Evolutionary conservation across 2,329 filamentous ascomycete genomes (phyloP).

Genomic region (Fusarium falciforme): DNA sequence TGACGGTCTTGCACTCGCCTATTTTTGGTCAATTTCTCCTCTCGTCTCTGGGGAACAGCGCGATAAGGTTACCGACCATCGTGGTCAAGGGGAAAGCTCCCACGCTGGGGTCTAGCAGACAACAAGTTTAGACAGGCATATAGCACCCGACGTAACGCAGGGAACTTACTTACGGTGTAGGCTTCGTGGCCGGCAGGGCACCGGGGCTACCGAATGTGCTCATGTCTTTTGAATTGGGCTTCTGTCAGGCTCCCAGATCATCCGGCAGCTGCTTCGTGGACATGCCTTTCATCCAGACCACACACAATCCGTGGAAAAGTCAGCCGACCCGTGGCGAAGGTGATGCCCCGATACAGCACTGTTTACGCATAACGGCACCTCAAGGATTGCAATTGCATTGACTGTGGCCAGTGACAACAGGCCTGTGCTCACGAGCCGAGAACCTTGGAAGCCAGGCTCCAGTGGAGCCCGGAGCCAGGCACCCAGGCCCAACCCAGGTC

Average conservation of each 20-base stretch:
- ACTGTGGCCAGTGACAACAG: conserved; percentile 38
- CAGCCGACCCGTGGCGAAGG: conserved; percentile 34
- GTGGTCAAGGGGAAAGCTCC: conserved; percentile 93
- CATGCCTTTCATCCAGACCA: conserved; percentile 6
- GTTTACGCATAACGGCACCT: conserved; percentile 28
- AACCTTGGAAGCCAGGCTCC: conserved; percentile 14
- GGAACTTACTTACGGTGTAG: conserved; percentile 71
- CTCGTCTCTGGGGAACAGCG: background rate
- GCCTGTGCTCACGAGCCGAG: conserved; percentile 19
- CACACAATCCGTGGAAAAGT: conserved; percentile 20
- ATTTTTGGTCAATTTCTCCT: conserved; percentile 17
- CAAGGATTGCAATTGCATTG: background rate
- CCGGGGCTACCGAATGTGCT: conserved; percentile 78
- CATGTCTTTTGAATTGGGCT: conserved; percentile 53
- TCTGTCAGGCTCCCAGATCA: conserved; percentile 12
- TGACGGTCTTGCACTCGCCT: conserved; percentile 95
- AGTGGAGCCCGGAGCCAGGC: conserved; percentile 23
- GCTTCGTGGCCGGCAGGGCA: conserved; percentile 72
- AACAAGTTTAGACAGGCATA: conserved; percentile 25
- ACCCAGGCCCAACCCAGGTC: conserved; percentile 1
- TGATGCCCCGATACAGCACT: conserved; percentile 34
- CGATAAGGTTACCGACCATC: conserved; percentile 64
- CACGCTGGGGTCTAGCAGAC: conserved; percentile 78
- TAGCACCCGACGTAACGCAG: background rate
- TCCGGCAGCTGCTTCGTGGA: conserved; percentile 14